Conservation (phyloP, 768 basidiomycete genomes). For the Suillus tomentosus region DNA sequence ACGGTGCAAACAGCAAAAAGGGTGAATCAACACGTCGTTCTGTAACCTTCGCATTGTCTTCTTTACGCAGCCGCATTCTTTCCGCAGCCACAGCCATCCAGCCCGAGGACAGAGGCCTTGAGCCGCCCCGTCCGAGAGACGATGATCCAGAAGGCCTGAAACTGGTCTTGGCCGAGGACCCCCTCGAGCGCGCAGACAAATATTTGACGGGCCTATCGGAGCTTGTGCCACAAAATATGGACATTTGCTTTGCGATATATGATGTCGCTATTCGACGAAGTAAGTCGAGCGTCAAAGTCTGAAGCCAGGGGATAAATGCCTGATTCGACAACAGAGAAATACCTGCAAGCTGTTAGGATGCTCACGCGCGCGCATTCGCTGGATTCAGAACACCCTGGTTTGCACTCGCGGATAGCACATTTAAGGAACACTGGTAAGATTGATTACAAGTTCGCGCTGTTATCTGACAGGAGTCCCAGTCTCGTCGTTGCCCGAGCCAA, state of each 20-base stretch:
- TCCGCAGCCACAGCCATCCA: constrained; percentile 35
- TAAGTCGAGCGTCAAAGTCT: constrained; percentile 40
- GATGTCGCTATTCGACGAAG: constrained; percentile 84
- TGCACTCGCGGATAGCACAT: constrained; percentile 73
- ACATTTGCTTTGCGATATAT: constrained; percentile 74
- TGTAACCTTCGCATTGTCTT: constrained; percentile 15
- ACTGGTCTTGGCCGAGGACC: constrained; percentile 60
- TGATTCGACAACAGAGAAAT: constrained; percentile 57
- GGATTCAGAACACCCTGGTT: constrained; percentile 57
- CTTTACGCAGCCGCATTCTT: constrained; percentile 18
- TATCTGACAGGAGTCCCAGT: constrained; percentile 35
- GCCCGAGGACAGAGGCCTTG: constrained; percentile 71
- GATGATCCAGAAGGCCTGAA: constrained; percentile 85
- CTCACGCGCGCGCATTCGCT: constrained; percentile 58
- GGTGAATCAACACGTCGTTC: constrained; percentile 40
- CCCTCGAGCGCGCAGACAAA: constrained; percentile 76
- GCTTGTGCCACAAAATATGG: constrained; percentile 53
- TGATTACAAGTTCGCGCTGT: constrained; percentile 1
- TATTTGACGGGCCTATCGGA: constrained; percentile 63
- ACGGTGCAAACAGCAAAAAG: constrained; percentile 57
- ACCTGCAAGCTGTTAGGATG: constrained; percentile 74
- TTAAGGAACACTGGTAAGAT: constrained; percentile 56
- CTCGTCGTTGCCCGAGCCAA: constrained; percentile 43
- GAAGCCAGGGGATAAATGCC: constrained; percentile 1
- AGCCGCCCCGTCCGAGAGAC: constrained; percentile 57